Conservation (phyloP, 495 filamentous ascomycete genomes). For the Evernia prunastri region DNA sequence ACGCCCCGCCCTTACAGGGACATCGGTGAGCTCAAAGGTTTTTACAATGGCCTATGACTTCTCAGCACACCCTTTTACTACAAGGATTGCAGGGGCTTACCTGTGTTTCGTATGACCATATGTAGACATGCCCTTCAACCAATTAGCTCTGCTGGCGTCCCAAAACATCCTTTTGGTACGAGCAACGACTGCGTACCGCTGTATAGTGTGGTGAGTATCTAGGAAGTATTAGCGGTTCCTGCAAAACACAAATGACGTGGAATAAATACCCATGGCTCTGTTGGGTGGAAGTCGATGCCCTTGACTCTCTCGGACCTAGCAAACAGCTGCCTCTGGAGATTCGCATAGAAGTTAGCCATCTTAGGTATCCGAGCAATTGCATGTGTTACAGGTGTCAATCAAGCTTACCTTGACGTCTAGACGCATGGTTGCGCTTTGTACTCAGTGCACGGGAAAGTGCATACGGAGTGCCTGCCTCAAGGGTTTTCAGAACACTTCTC, state of each 20-base stretch:
- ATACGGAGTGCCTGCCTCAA: neutral
- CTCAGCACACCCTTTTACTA: neutral
- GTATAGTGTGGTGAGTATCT: slow-evolving; percentile 91
- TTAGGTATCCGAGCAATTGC: neutral
- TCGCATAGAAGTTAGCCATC: slow-evolving; percentile 31
- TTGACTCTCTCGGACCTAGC: slow-evolving; percentile 88
- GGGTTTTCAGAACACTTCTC: neutral
- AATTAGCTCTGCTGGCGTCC: slow-evolving; percentile 41
- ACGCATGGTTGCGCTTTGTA: slow-evolving; percentile 58
- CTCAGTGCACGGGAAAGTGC: slow-evolving; percentile 1
- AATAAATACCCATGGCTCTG: slow-evolving; percentile 72
- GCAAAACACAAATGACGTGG: neutral
- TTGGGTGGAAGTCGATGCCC: slow-evolving; percentile 95
- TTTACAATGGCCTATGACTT: slow-evolving; percentile 73
- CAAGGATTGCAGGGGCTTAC: slow-evolving; percentile 32
- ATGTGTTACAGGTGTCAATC: neutral
- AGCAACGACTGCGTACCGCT: slow-evolving; percentile 57
- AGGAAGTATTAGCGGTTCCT: slow-evolving; percentile 29
- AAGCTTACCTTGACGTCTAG: slow-evolving; percentile 81
- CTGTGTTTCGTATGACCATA: slow-evolving; percentile 98
- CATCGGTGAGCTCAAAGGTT: slow-evolving; percentile 98
- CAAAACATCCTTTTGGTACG: slow-evolving; percentile 1
- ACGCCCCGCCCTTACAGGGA: slow-evolving; percentile 92
- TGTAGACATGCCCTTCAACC: slow-evolving; percentile 69
- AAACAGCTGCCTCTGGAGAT: slow-evolving; percentile 66